Evolutionary conservation across 257 asterid species (phyloP).

Genomic region (Solanum rostratum): DNA sequence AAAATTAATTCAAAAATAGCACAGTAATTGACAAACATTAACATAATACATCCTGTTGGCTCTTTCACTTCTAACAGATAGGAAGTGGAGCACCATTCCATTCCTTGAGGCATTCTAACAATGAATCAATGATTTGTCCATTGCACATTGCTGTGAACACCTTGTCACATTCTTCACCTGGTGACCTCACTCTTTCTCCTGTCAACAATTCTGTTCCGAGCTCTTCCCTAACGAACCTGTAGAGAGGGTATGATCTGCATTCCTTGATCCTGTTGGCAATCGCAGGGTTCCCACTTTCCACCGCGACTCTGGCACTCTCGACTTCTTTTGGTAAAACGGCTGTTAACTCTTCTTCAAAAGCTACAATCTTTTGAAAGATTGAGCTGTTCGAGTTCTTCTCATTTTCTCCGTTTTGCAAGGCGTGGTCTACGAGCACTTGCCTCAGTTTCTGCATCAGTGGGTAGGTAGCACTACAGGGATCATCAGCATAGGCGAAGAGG

Average conservation of each 20-base stretch:
- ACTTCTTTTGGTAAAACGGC: conserved; percentile 32
- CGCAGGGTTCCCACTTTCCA: conserved; percentile 60
- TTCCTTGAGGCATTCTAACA: conserved; percentile 49
- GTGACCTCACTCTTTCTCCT: conserved; percentile 61
- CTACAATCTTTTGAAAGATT: conserved; percentile 35
- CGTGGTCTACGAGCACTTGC: conserved; percentile 37
- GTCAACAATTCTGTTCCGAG: conserved; percentile 40
- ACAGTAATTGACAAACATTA: not conserved
- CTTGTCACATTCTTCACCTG: conserved; percentile 82
- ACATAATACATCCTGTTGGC: not conserved
- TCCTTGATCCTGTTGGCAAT: conserved; percentile 48
- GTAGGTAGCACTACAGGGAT: conserved; percentile 34
- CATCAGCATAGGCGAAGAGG: conserved; percentile 29
- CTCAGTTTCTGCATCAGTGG: conserved; percentile 39
- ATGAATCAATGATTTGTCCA: conserved; percentile 54
- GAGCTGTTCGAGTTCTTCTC: conserved; percentile 32
- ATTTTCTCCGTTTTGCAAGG: conserved; percentile 23
- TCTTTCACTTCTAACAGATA: conserved; percentile 27
- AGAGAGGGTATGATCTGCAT: conserved; percentile 75
- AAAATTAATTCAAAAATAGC: not conserved
- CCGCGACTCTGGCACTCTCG: conserved; percentile 34
- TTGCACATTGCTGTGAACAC: conserved; percentile 67
- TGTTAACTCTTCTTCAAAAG: conserved; percentile 33
- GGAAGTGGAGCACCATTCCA: conserved; percentile 92
- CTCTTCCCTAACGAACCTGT: conserved; percentile 58